Conservation (phyloP, 1,284 basidiomycete genomes). For the Irpex sp. region DNA sequence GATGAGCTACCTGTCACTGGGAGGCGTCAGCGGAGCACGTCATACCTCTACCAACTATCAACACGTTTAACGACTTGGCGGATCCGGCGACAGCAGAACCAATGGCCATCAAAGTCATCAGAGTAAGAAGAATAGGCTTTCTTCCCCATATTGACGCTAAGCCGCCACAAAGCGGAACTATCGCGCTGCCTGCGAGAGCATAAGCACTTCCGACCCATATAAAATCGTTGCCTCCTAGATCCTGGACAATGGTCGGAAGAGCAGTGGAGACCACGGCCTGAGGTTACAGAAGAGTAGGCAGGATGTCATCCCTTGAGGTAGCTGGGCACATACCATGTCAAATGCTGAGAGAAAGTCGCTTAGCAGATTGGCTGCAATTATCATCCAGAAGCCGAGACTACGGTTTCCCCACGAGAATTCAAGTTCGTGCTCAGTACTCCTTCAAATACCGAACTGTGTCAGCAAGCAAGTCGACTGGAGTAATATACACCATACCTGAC, state of each 20-base stretch:
- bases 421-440: no score
- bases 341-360: not conserved
- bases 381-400: slow-evolving; percentile 29
- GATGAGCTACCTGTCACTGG: no score
- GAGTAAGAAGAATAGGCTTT: not conserved
- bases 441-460: no score
- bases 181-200: slow-evolving; percentile 2
- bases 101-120: not conserved
- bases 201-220: not conserved
- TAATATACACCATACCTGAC: no score
- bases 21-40: no score
- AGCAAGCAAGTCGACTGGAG: no score
- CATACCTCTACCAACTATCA: slow-evolving; percentile 4
- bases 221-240: slow-evolving; percentile 4
- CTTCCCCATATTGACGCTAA: slow-evolving; percentile 1
- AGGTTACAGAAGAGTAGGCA: no score
- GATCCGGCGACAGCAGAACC: slow-evolving; percentile 1
- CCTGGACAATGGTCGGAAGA: slow-evolving; percentile 5
- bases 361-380: slow-evolving; percentile 23
- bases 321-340: not conserved
- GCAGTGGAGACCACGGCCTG: slow-evolving; percentile 7
- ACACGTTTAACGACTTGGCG: slow-evolving; percentile 1
- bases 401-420: not conserved
- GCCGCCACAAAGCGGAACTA: slow-evolving; percentile 3
- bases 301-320: no score